Evolutionary conservation across 2,329 filamentous ascomycete species (phyloP), one percentile per base, ranked within the genome.

Genomic region (Ascochyta rabiei): DNA sequence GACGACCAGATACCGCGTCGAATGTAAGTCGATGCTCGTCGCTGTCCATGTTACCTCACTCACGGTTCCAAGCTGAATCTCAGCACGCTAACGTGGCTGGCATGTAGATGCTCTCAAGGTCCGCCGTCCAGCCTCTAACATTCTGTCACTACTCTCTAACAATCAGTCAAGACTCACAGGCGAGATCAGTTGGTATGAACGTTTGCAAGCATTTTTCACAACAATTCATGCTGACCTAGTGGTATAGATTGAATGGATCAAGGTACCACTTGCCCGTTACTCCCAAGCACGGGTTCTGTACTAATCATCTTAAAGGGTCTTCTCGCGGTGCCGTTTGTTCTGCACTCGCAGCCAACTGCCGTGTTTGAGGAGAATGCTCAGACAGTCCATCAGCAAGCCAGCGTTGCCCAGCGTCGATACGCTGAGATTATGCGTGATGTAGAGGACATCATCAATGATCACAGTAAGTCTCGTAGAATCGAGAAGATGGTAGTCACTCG

Each of bases 371-470:
- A 84, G 52, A 82, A 86, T 64, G 85, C 85, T 57, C 80, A 84
- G 49, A 84, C 81, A 50, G 84, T 93, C 45, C 79, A 83, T 39
- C 83, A 87, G 53, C 92, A 93, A 81, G 90, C 90, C 4, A 84
- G 86, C 53, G 88, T 90, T 69, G 90, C 93, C 23, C 91, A 95
- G 70, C 83, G 89, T 52, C 87, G 95, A 59, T 99, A 98, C 78
- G 90, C 90, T 42, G 93, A 99, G 76, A 97, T 98, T 68, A 91
- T 98, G 85, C 84, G 87, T 57, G 95, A 98, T 75, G 90, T 99
- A 2, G 95, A 99, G 76, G 82, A 85, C 51, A 89, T 99, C 77
- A 89, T 99, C 66, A 88, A 92, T 62, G 93, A 97, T 70, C 93
- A 98, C 76, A 96, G 90, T 93, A 75, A 64, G 80, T 68, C 15